Conservation (phyloP, 164 flowering plant genomes). For the Kingdonia uniflora region DNA sequence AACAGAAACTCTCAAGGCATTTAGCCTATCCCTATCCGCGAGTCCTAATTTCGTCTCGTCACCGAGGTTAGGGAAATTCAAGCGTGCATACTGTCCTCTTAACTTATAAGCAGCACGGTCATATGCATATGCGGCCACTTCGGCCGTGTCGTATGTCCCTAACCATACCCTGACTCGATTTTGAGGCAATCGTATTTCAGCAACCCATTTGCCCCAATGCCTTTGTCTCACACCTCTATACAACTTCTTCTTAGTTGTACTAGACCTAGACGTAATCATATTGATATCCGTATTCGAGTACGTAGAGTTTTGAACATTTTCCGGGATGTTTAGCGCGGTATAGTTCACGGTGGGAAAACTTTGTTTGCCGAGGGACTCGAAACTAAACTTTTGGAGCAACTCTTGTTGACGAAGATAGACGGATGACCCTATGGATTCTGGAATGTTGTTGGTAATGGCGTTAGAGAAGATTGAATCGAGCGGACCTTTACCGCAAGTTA, state of each 20-base stretch:
- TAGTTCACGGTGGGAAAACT: background rate
- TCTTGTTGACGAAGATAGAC: constrained; percentile 70
- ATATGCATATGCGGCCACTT: background rate
- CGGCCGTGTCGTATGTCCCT: constrained; percentile 2
- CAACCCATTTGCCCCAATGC: background rate
- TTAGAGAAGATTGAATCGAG: constrained; percentile 53
- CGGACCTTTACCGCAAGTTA: constrained; percentile 42
- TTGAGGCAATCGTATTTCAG: background rate
- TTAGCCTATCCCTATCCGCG: constrained; percentile 27
- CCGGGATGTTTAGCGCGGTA: background rate
- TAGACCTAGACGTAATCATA: too few relatives aligned
- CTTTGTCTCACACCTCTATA: constrained; percentile 32
- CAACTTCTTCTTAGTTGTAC: constrained; percentile 35
- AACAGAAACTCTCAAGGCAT: constrained; percentile 41
- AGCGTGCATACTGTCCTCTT: constrained; percentile 45
- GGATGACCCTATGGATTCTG: constrained; percentile 60
- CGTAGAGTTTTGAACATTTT: background rate
- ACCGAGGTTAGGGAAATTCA: constrained; percentile 67
- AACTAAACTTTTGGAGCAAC: constrained; percentile 37
- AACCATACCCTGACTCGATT: background rate
- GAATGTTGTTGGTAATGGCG: constrained; percentile 8
- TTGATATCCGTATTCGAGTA: too few relatives aligned
- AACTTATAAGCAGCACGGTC: background rate
- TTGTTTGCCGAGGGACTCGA: constrained; percentile 5
- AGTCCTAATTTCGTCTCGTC: constrained; percentile 43